Evolutionary conservation across 2,329 filamentous ascomycete species (phyloP).

Genomic region (Claviceps humidiphila): DNA sequence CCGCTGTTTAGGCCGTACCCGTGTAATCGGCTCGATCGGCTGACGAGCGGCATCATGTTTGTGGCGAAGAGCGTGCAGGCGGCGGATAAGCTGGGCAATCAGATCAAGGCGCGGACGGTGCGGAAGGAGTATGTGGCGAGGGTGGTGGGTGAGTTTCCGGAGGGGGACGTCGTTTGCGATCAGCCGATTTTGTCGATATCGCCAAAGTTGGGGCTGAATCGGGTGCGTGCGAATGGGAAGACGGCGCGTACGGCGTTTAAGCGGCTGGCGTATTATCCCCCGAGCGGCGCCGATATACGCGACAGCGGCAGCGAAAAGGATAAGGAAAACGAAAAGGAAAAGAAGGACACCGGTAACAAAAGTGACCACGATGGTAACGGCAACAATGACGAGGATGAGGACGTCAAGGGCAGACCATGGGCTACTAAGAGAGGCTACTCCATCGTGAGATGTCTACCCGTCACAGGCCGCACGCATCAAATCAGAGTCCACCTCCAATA

Average conservation of each 20-base stretch:
- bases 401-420: conserved; percentile 22
- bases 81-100: conserved; percentile 61
- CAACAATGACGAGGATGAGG: conserved; percentile 8
- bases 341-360: too few species aligned
- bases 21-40: conserved; percentile 84
- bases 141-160: conserved; percentile 82
- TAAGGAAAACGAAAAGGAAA: too few species aligned
- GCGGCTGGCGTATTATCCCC: conserved; percentile 79
- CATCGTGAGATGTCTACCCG: conserved; percentile 82
- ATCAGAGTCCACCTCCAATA: conserved; percentile 90
- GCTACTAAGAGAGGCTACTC: conserved; percentile 67
- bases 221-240: conserved; percentile 89
- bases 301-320: too few species aligned
- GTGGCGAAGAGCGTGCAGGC: conserved; percentile 75
- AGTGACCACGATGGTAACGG: too few species aligned
- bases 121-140: conserved; percentile 92
- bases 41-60: conserved; percentile 98
- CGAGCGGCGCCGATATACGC: conserved; percentile 11
- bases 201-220: conserved; percentile 85
- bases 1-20: conserved; percentile 45
- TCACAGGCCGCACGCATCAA: conserved; percentile 91
- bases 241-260: conserved; percentile 84
- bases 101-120: conserved; percentile 70
- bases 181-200: conserved; percentile 90
- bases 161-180: conserved; percentile 82